A percentile compares a stretch with the other conserved stretches of the same genome.
phyloP scores from a whole-genome alignment of 768 basidiomycete genomes.

The Suillus fuscotomentosus region DNA sequence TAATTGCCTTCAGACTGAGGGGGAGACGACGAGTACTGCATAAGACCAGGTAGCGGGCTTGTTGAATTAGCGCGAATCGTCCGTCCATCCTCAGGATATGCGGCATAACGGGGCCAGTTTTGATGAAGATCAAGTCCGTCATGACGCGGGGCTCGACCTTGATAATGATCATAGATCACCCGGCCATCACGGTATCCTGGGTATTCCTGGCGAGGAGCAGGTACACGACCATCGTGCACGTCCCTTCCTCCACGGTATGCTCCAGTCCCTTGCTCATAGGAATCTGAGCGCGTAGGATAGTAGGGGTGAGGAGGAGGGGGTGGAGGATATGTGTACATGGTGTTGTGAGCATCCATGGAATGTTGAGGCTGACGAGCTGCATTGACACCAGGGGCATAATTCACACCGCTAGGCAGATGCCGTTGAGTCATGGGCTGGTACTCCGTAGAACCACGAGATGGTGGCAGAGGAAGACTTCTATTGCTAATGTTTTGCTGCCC shows the following conservation, averaged over 20 bases:
- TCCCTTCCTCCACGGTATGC: background rate
- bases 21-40: background rate
- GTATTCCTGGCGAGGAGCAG: background rate
- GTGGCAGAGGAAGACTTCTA: background rate
- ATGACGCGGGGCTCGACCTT: background rate
- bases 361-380: background rate
- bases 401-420: background rate
- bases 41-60: background rate
- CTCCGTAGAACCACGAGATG: background rate
- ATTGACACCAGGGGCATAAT: background rate
- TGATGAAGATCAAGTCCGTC: background rate
- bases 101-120: background rate
- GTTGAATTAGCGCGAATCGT: background rate
- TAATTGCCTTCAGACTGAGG: background rate
- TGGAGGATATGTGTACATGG: background rate
- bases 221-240: background rate
- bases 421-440: background rate
- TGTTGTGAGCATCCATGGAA: background rate
- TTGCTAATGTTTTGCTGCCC: background rate
- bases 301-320: background rate
- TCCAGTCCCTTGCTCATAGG: background rate
- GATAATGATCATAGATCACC: background rate
- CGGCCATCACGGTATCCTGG: background rate
- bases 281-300: background rate
- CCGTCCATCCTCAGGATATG: background rate